Conservation (phyloP, 192 early-diverging fungal genomes). For the Chytriomyces sp. region DNA sequence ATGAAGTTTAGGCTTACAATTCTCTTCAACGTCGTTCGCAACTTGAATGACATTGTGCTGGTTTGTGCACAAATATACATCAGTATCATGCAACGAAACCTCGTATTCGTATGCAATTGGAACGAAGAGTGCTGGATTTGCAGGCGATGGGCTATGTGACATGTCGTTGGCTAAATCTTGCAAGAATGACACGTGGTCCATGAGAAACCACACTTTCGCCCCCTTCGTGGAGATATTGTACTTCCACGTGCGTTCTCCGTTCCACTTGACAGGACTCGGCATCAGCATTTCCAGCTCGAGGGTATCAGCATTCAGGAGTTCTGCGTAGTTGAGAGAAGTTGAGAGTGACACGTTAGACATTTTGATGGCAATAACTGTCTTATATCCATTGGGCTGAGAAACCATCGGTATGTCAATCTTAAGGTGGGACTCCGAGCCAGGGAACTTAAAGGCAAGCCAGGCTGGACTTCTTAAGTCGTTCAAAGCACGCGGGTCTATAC, state of each 20-base stretch:
- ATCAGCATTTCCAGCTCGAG: conserved; percentile 58
- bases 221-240: conserved; percentile 53
- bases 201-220: conserved; percentile 62
- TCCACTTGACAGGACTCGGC: conserved; percentile 72
- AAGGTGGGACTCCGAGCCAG: conserved; percentile 47
- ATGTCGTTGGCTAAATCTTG: conserved; percentile 74
- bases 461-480: conserved; percentile 60
- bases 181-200: conserved; percentile 75
- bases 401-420: conserved; percentile 64
- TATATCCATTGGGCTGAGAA: conserved; percentile 55
- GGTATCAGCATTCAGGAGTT: conserved; percentile 51
- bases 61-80: conserved; percentile 70
- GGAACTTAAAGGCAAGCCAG: conserved; percentile 69
- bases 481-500: too few relatives aligned
- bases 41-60: conserved; percentile 77
- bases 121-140: conserved; percentile 56
- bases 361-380: conserved; percentile 49
- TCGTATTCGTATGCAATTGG: conserved; percentile 68
- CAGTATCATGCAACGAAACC: conserved; percentile 48
- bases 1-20: conserved; percentile 38
- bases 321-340: conserved; percentile 72
- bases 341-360: conserved; percentile 52
- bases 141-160: conserved; percentile 51
- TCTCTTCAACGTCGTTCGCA: conserved; percentile 70
- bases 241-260: conserved; percentile 67